phyloP scores from a whole-genome alignment of 805 yeast genomes.

The Kluyveromyces aestuarii region DNA sequence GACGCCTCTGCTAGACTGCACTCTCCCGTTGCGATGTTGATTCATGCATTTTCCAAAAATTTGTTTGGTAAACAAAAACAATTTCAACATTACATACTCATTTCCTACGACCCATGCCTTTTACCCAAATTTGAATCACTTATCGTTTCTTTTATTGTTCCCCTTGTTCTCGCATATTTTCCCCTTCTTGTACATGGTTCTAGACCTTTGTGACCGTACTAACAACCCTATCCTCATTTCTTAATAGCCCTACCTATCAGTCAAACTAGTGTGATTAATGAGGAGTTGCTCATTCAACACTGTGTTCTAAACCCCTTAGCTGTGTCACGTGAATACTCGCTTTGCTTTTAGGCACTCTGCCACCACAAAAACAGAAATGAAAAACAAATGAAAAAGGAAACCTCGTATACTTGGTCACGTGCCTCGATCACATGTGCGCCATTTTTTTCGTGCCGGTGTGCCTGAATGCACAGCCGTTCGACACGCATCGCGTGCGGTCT shows the following conservation, averaged over 20 bases:
- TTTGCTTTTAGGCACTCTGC: no score
- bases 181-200: neutral
- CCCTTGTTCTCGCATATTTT: no score
- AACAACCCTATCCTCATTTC: no score
- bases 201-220: no score
- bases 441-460: neutral
- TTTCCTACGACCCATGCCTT: neutral
- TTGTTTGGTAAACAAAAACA: constrained; percentile 3
- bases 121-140: neutral
- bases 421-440: neutral
- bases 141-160: neutral
- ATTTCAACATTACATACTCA: neutral
- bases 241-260: no score
- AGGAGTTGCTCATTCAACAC: no score
- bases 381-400: no score
- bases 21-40: neutral
- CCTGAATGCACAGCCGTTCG: constrained; percentile 1
- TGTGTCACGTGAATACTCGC: no score
- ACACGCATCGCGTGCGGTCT: neutral
- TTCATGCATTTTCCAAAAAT: neutral
- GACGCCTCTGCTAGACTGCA: neutral
- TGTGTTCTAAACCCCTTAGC: no score
- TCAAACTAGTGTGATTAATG: no score
- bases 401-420: neutral
- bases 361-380: no score